These are phyloP conservation scores for Periglandula ipomoeae DNA, from an alignment of 2,329 filamentous ascomycete genomes.

Conservation along the genomic window DNA sequence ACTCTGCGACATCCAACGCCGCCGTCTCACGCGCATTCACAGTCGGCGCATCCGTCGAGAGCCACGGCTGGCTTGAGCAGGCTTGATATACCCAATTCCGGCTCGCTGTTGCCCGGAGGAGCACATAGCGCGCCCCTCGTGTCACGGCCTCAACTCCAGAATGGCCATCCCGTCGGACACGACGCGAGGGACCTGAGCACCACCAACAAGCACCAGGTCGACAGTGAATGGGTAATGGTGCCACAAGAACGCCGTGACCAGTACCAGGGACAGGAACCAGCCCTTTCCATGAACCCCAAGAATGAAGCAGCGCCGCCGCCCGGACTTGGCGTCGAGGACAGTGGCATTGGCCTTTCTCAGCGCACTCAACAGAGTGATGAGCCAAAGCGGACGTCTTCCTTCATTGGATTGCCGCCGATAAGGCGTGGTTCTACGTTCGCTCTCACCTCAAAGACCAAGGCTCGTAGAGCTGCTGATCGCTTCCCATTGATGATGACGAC, in stretches of 20 bases:
- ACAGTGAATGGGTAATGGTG: slow-evolving; percentile 24
- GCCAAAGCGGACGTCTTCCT: slow-evolving; percentile 39
- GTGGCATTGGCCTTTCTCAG: slow-evolving; percentile 8
- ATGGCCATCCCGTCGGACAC: not conserved
- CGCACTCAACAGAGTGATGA: slow-evolving; percentile 12
- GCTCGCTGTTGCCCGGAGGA: not conserved
- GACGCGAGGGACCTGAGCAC: not conserved
- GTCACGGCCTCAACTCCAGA: not conserved
- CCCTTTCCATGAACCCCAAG: not conserved
- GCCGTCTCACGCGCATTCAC: slow-evolving; percentile 1
- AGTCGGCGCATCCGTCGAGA: slow-evolving; percentile 2
- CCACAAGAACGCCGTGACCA: slow-evolving; percentile 14
- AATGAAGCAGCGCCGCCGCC: not conserved
- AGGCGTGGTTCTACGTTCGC: slow-evolving; percentile 49
- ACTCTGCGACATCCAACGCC: not conserved
- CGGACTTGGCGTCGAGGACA: slow-evolving; percentile 5
- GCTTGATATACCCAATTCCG: slow-evolving; percentile 8
- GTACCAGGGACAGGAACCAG: not conserved
- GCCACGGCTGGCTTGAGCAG: slow-evolving; percentile 9
- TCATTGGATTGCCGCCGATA: slow-evolving; percentile 49
- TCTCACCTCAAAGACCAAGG: slow-evolving; percentile 22
- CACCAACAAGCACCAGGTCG: slow-evolving; percentile 1
- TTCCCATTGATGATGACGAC: slow-evolving; percentile 26
- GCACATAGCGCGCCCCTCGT: not conserved
- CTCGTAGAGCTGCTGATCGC: slow-evolving; percentile 21